Evolutionary conservation across 2,329 filamentous ascomycete genomes (phyloP).

Genomic region (Pyrenophora seminiperda): DNA sequence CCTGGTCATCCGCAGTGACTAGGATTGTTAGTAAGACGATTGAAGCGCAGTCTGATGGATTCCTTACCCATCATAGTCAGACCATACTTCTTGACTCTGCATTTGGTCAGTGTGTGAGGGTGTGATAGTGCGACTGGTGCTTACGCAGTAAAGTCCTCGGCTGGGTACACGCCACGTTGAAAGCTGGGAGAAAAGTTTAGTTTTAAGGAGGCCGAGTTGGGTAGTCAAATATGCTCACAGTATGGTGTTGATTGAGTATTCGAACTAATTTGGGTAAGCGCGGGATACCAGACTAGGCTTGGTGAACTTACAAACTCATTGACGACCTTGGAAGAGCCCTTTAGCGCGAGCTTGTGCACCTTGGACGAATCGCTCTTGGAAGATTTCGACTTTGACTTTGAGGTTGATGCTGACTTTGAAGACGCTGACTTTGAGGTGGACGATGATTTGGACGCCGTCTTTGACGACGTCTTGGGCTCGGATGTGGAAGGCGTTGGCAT

Average conservation of each 20-base stretch:
- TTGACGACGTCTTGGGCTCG: slow-evolving; percentile 22
- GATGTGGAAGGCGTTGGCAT: slow-evolving; percentile 7
- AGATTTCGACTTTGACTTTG: slow-evolving; percentile 38
- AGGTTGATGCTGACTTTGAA: slow-evolving; percentile 18
- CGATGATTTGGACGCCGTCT: neutral
- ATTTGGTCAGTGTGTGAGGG: slow-evolving; percentile 17
- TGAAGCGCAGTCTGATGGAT: slow-evolving; percentile 1
- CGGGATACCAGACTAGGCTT: neutral
- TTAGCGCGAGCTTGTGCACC: slow-evolving; percentile 90
- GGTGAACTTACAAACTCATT: slow-evolving; percentile 86
- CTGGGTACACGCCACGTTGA: slow-evolving; percentile 81
- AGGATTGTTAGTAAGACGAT: slow-evolving; percentile 23
- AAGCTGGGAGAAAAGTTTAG: slow-evolving; percentile 62
- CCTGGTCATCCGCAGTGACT: slow-evolving; percentile 96
- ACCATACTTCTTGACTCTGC: slow-evolving; percentile 95
- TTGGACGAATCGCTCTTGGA: slow-evolving; percentile 74
- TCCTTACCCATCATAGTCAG: slow-evolving; percentile 88
- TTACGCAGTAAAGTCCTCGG: slow-evolving; percentile 93
- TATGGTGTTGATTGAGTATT: slow-evolving; percentile 98
- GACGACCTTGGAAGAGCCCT: slow-evolving; percentile 83
- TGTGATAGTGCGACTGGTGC: slow-evolving; percentile 35
- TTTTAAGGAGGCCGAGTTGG: neutral
- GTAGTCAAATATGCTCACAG: slow-evolving; percentile 61
- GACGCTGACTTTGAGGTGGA: slow-evolving; percentile 41
- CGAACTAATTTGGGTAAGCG: slow-evolving; percentile 65